Base-by-base conservation (phyloP, 2,329 filamentous ascomycete genomes). In the Claviceps capensis region DNA sequence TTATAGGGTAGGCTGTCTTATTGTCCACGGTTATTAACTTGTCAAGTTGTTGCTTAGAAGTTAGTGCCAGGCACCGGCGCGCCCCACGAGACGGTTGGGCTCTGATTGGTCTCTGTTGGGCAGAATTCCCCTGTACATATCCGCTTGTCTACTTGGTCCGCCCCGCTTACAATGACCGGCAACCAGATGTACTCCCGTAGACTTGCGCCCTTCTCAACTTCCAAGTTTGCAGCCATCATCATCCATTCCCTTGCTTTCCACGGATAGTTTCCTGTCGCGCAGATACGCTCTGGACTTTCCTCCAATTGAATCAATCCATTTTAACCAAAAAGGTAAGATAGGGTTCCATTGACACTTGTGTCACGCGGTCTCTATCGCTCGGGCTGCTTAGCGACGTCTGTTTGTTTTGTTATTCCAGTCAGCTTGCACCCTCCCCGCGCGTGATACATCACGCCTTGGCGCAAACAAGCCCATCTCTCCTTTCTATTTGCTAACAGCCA, bases 71-170 rank as follows among this genome's bases (percentile, higher is more conserved):
- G 34, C 36, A 38, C 47, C 19, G 23, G 5, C 14, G 1, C 4
- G 16, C 14, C 42, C 19, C 42, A 26, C 47, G 5, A 19, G 38
- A 23, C 26, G 38, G 11, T 49, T 44, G 30, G 50, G 50, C 51
- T 46, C 47, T 50, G 51, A 53, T 53, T 53, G 51, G 51, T 26
- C 44, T 46, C 19, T 36, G 6, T 47, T 23, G 16, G 51, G 42
- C 30, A 16, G 9, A 16, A 16, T 26, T 22, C 42, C 9, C 5
- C 37, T 13, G 11, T 38, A 19, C 19, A 19, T 19, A 13, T 13
- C 36, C 8, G 11, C 7, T 14, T 13, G 36, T 14, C 36, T 38
- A 14, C 37, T n/a, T 40, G 37, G 37, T n/a, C n/a, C 38, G 42
- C 42, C 42, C 42, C 22, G 42, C 42, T 22, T 34, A 34, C 11